A percentile compares a stretch with the other conserved stretches of the same genome.
phyloP scores from a whole-genome alignment of 1,139 yeast species.

The Wickerhamomyces sp. region DNA sequence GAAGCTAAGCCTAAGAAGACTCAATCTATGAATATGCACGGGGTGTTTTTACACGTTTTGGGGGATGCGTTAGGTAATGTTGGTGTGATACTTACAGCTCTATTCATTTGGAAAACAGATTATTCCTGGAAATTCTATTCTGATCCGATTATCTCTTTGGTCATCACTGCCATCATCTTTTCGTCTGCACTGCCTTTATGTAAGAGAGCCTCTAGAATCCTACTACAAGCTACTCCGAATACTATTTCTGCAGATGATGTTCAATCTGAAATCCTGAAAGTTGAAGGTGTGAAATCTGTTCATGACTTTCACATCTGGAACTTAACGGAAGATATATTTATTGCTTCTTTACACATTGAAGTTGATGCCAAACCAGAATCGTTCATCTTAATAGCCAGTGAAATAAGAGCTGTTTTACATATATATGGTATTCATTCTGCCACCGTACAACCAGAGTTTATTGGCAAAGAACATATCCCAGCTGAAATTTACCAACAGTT shows the following conservation, averaged over 20 bases:
- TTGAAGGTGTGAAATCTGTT: constrained; percentile 74
- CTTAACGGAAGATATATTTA: constrained; percentile 78
- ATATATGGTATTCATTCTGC: constrained; percentile 87
- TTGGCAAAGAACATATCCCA: constrained; percentile 21
- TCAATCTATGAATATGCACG: constrained; percentile 90
- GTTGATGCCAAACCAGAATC: constrained; percentile 58
- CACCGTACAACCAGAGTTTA: constrained; percentile 90
- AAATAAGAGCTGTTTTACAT: constrained; percentile 76
- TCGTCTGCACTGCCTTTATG: constrained; percentile 91
- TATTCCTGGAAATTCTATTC: constrained; percentile 82
- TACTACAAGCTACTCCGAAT: constrained; percentile 90
- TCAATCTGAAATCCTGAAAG: constrained; percentile 56
- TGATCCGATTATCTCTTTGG: constrained; percentile 82
- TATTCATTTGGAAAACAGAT: constrained; percentile 91
- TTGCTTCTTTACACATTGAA: constrained; percentile 88
- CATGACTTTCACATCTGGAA: constrained; percentile 98
- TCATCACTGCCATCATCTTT: constrained; percentile 84
- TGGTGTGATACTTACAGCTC: constrained; percentile 87
- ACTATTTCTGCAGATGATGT: constrained; percentile 73
- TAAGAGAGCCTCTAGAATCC: constrained; percentile 77
- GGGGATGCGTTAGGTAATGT: constrained; percentile 96
- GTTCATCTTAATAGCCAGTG: constrained; percentile 68
- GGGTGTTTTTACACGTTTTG: constrained; percentile 89
- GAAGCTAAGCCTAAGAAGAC: constrained; percentile 26
- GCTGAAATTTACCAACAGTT: constrained; percentile 30